phyloP scores from a whole-genome alignment of 208 protist species.

The Acanthamoeba healyi region DNA sequence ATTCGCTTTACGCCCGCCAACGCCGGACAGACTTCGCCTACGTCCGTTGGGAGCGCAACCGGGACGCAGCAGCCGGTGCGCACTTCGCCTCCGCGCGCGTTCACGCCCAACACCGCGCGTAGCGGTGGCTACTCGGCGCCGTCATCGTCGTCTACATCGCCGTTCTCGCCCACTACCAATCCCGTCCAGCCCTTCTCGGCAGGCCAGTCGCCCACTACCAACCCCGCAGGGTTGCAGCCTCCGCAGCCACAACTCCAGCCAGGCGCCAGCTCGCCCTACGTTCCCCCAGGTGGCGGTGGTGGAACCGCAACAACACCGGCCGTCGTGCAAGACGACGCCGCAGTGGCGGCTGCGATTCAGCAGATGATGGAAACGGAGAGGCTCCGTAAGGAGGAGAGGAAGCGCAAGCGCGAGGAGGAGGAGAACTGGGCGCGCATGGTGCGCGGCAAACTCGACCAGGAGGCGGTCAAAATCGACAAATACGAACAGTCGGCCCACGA shows the following conservation, averaged over 20 bases:
- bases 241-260: neutral
- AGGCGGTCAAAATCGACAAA: conserved; percentile 78
- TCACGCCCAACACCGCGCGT: conserved; percentile 1
- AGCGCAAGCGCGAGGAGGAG: conserved; percentile 79
- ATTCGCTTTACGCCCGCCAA: neutral
- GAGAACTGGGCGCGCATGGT: conserved; percentile 77
- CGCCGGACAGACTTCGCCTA: neutral
- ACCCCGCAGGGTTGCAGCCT: neutral
- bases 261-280: neutral
- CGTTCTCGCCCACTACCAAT: neutral
- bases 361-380: conserved; percentile 79
- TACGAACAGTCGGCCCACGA: conserved; percentile 59
- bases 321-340: neutral
- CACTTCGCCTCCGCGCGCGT: conserved; percentile 25
- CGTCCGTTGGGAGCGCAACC: no score
- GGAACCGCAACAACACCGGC: neutral
- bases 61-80: neutral
- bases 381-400: conserved; percentile 75
- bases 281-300: neutral
- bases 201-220: neutral
- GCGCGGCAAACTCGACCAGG: conserved; percentile 77
- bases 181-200: neutral
- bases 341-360: conserved; percentile 51
- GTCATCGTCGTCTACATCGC: neutral
- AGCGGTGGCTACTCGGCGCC: neutral